Evolutionary conservation across 495 filamentous ascomycete genomes (phyloP).

Genomic region (Lepraria neglecta): DNA sequence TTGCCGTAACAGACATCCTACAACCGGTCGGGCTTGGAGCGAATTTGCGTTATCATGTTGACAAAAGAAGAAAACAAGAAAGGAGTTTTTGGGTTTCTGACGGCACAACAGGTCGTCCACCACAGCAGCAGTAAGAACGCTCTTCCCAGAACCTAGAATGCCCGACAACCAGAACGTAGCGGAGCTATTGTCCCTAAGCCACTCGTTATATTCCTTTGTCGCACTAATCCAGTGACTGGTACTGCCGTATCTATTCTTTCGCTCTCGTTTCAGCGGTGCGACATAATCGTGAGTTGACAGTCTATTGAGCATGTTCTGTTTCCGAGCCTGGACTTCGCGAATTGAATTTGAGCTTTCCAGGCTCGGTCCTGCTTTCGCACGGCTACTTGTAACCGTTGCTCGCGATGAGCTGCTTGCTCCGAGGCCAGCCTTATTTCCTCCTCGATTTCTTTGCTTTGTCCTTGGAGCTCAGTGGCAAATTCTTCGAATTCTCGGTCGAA

Average conservation of each 20-base stretch:
- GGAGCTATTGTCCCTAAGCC: not conserved
- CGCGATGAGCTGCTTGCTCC: constrained; percentile 22
- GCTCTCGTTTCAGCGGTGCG: constrained; percentile 19
- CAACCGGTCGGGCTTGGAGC: constrained; percentile 11
- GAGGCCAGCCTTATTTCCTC: constrained; percentile 28
- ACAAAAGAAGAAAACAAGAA: constrained; percentile 21
- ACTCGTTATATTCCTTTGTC: constrained; percentile 11
- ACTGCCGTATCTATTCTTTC: constrained; percentile 19
- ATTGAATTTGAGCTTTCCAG: constrained; percentile 15
- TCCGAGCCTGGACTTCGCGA: constrained; percentile 3
- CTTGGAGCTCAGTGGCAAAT: constrained; percentile 11
- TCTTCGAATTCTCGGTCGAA: constrained; percentile 29
- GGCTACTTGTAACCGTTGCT: constrained; percentile 22
- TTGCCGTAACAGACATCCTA: constrained; percentile 18
- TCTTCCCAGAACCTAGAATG: constrained; percentile 21
- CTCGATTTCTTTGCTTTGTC: constrained; percentile 18
- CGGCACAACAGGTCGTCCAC: constrained; percentile 17
- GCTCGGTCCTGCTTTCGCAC: constrained; percentile 22
- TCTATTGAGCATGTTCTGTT: constrained; percentile 19
- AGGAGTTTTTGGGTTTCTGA: not conserved
- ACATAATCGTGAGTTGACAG: constrained; percentile 22
- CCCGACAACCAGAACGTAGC: constrained; percentile 23
- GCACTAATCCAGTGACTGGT: constrained; percentile 17
- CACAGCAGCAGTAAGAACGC: constrained; percentile 9
- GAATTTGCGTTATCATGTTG: constrained; percentile 19